Percentiles rank a stretch among this genome's conserved stretches.
These are phyloP conservation scores for Fusarium bulbicola DNA, from an alignment of 2,329 filamentous ascomycete species.

Conservation along the genomic window DNA sequence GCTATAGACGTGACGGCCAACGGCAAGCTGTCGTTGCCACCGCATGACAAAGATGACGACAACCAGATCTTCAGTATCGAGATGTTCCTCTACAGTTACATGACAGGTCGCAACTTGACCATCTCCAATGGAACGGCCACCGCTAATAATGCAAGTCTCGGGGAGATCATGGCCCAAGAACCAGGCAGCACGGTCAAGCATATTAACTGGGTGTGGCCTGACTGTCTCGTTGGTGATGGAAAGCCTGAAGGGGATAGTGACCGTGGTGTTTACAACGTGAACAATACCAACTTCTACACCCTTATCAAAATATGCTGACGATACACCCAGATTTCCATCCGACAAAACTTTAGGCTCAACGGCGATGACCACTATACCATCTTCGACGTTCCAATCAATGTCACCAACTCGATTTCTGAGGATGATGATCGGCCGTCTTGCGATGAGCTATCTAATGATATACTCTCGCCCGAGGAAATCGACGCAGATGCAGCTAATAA, in stretches of 20 bases:
- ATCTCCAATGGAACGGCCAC: conserved; percentile 70
- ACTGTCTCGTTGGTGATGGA: conserved; percentile 71
- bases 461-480: conserved; percentile 58
- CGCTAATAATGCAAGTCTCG: conserved; percentile 57
- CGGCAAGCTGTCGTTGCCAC: conserved; percentile 68
- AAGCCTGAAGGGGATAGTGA: conserved; percentile 57
- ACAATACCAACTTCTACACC: conserved; percentile 42
- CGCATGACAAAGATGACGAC: conserved; percentile 61
- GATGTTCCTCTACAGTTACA: conserved; percentile 72
- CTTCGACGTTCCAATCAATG: conserved; percentile 74
- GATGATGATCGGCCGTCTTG: conserved; percentile 56
- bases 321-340: conserved; percentile 68
- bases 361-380: conserved; percentile 72
- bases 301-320: not conserved
- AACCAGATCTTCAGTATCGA: conserved; percentile 71
- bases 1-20: conserved; percentile 74
- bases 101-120: conserved; percentile 72
- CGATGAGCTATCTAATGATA: conserved; percentile 60
- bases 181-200: conserved; percentile 76
- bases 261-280: conserved; percentile 68
- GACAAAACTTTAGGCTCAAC: conserved; percentile 75
- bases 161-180: conserved; percentile 70
- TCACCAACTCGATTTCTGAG: conserved; percentile 70
- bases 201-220: conserved; percentile 76
- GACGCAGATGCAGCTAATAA: conserved; percentile 53